phyloP scores from a whole-genome alignment of 192 early-diverging fungal species.

The Phycomyces nitens region DNA sequence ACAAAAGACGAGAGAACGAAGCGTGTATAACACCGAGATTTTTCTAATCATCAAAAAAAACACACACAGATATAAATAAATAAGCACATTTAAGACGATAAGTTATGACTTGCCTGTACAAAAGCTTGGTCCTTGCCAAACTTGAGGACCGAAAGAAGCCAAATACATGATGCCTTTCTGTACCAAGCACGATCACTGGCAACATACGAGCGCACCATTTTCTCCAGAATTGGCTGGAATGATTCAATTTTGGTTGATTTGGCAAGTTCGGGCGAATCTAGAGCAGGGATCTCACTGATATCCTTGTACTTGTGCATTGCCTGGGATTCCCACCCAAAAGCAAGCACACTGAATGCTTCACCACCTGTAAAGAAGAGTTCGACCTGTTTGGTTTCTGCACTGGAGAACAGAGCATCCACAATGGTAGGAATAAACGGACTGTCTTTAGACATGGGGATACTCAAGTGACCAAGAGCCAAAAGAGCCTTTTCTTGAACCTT shows the following conservation, averaged over 20 bases:
- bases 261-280: constrained; percentile 9
- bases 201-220: constrained; percentile 51
- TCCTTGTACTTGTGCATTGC: constrained; percentile 70
- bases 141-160: constrained; percentile 77
- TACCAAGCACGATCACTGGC: constrained; percentile 49
- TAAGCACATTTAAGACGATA: not conserved
- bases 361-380: constrained; percentile 86
- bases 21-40: constrained; percentile 68
- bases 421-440: constrained; percentile 17
- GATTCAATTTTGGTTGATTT: constrained; percentile 34
- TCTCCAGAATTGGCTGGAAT: constrained; percentile 40
- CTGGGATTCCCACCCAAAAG: constrained; percentile 64
- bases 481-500: constrained; percentile 78
- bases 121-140: constrained; percentile 53
- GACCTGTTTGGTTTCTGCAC: constrained; percentile 63
- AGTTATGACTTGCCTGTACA: constrained; percentile 38
- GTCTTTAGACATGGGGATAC: constrained; percentile 34
- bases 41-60: constrained; percentile 21
- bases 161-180: constrained; percentile 70
- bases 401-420: constrained; percentile 39
- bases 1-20: constrained; percentile 70
- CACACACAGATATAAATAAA: not conserved
- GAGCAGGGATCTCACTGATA: constrained; percentile 46
- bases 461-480: constrained; percentile 65
- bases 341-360: constrained; percentile 65